These are phyloP conservation scores for Xylariaceae sp. DNA, from an alignment of 2,329 filamentous ascomycete genomes.

Conservation along the genomic window DNA sequence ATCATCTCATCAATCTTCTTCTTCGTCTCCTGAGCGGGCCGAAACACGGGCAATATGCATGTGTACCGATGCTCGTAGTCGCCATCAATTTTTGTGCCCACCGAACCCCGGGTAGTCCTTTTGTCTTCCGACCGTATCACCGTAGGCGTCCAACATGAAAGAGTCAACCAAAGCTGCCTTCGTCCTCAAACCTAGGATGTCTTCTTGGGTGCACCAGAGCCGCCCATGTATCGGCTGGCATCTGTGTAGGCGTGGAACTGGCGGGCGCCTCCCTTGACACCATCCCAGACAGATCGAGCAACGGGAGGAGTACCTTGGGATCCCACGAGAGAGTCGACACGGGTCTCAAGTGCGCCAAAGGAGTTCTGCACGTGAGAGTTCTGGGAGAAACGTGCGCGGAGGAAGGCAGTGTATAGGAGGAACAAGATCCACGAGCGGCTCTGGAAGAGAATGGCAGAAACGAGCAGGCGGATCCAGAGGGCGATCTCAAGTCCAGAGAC, in stretches of 20 bases:
- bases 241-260: constrained; percentile 80
- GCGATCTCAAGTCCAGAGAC: constrained; percentile 84
- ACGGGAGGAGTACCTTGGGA: constrained; percentile 82
- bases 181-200: constrained; percentile 43
- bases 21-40: no score
- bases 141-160: constrained; percentile 17
- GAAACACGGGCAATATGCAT: no score
- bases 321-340: constrained; percentile 76
- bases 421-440: constrained; percentile 89
- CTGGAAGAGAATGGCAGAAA: constrained; percentile 81
- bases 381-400: constrained; percentile 84
- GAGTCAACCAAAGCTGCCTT: constrained; percentile 4
- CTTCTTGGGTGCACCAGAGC: constrained; percentile 61
- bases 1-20: no score
- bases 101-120: constrained; percentile 1
- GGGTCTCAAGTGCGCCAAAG: constrained; percentile 66
- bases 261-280: constrained; percentile 66
- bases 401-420: constrained; percentile 81
- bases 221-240: constrained; percentile 65
- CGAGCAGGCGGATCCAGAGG: constrained; percentile 77
- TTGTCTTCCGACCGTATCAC: constrained; percentile 19
- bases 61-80: not conserved
- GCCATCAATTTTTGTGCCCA: not conserved
- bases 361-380: constrained; percentile 88
- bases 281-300: constrained; percentile 75